Percentiles rank a stretch among this genome's conserved stretches.
Evolutionary conservation across 805 yeast genomes (phyloP).

Genomic region (Saturnispora besseyi): DNA sequence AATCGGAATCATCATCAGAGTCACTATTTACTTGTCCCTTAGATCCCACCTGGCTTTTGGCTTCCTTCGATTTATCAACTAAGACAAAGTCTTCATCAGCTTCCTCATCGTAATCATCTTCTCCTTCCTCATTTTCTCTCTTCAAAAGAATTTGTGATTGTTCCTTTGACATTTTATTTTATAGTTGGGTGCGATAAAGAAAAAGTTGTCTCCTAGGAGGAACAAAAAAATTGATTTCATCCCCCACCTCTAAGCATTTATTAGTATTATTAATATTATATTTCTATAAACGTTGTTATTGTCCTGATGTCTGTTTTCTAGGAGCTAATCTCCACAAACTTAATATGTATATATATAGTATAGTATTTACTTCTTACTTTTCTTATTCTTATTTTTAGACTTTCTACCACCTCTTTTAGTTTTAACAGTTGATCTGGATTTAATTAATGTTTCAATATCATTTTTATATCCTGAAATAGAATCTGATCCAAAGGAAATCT

Average conservation of each 20-base stretch:
- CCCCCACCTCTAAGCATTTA: neutral
- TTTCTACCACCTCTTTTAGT: slow-evolving; percentile 2
- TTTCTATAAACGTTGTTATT: too few relatives aligned
- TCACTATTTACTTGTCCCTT: neutral
- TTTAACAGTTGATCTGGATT: neutral
- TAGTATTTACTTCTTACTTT: neutral
- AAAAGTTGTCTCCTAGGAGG: neutral
- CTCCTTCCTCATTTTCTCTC: slow-evolving; percentile 1
- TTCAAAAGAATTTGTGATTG: neutral
- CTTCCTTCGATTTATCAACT: neutral
- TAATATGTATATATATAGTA: neutral
- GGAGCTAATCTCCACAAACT: too few relatives aligned
- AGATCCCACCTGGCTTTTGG: neutral
- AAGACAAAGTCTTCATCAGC: slow-evolving; percentile 8
- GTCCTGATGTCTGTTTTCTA: too few relatives aligned
- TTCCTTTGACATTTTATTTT: slow-evolving; percentile 2
- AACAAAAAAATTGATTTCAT: neutral
- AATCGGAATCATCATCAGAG: neutral
- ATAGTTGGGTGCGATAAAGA: neutral
- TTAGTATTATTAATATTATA: too few relatives aligned
- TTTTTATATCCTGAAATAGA: neutral
- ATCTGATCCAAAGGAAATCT: neutral
- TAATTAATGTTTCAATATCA: slow-evolving; percentile 1
- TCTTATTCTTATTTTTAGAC: neutral
- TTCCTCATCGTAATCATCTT: slow-evolving; percentile 6